Base-by-base conservation (phyloP, 805 yeast species). In the Ogataea paraovalis region DNA sequence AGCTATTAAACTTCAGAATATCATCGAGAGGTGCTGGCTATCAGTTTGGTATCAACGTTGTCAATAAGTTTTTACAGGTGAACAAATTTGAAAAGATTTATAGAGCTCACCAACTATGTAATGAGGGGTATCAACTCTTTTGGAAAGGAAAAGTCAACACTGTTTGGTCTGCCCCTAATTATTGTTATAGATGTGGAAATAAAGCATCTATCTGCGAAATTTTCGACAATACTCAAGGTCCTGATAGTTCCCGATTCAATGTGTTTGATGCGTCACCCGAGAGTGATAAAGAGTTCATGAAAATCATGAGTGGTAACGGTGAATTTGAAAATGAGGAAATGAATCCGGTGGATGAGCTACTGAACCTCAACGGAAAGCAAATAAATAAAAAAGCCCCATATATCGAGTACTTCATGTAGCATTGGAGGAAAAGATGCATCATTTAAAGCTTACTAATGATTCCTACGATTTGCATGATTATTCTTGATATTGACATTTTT, bases 131-230 rank as follows among this genome's bases (percentile, higher is more conserved):
- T 61, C 96, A 92, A 54, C 83, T 88, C 45, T 83, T 91, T 60
- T 94, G 96, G 79, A 81, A 82, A 47, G 97, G 96, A 3, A 76
- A 86, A 52, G 87, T 96, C 41, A 83, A 95, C 33, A 94, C 99
- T 0, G 98, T 94, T 7, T 94, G 99, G 99, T 84, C 94, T 0
- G 99, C 99, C 0, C 99, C 99, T 0, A 94, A 94, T 62, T 94
- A 94, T 63, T 94, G 99, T 63, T 94, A 94, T 60, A 67, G 99
- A 51, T 94, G 99, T 66, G 99, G 99, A 0, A 94, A 94, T 63
- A 82, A 89, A 62, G 99, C 99, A 4, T 87, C 96, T n/a, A 91
- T 94, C n/a, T 73, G 94, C 52, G 99, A 94, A 65, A 81, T 94
- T 4, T 62, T 64, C 47, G 77, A 76, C 54, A 65, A 74, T 40